Percentiles rank a stretch among this genome's conserved stretches.
Evolutionary conservation across 2,329 filamentous ascomycete species (phyloP).

Genomic region (Samsoniella hepiali): DNA sequence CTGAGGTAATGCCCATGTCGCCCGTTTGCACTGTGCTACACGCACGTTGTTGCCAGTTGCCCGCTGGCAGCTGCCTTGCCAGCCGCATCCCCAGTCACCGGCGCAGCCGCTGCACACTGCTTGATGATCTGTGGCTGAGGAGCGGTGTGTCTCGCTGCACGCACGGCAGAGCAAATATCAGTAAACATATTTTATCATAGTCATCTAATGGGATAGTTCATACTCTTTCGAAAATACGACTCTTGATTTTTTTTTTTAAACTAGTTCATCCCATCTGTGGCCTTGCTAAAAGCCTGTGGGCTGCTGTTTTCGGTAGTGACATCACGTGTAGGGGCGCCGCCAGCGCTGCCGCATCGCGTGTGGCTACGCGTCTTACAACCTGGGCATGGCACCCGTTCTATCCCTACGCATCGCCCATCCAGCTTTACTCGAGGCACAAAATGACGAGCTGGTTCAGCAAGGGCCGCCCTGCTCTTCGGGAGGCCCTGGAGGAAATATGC

Average conservation of each 20-base stretch:
- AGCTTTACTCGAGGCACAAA: conserved; percentile 2
- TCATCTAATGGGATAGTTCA: neutral
- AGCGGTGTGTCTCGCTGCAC: neutral
- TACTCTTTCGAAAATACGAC: neutral
- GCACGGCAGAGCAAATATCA: neutral
- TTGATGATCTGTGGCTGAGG: neutral
- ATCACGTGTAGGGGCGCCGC: conserved; percentile 14
- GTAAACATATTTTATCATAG: neutral
- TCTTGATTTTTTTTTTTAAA: neutral
- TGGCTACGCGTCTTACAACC: conserved; percentile 8
- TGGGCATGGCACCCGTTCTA: neutral
- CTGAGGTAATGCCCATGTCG: neutral
- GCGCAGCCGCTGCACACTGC: neutral
- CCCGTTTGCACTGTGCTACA: conserved; percentile 12
- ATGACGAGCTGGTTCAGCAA: conserved; percentile 41
- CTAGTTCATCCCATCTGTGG: conserved; percentile 4
- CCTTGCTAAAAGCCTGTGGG: neutral
- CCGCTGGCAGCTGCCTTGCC: neutral
- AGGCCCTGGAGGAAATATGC: conserved; percentile 39
- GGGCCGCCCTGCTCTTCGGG: conserved; percentile 39
- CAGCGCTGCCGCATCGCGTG: conserved; percentile 6
- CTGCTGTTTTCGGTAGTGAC: neutral
- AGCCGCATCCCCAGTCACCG: neutral
- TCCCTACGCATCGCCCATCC: neutral
- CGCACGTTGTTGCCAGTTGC: conserved; percentile 9